Percentiles rank a stretch among this genome's conserved stretches.
Conservation (phyloP, 164 flowering plant genomes). For the Santalum album region DNA sequence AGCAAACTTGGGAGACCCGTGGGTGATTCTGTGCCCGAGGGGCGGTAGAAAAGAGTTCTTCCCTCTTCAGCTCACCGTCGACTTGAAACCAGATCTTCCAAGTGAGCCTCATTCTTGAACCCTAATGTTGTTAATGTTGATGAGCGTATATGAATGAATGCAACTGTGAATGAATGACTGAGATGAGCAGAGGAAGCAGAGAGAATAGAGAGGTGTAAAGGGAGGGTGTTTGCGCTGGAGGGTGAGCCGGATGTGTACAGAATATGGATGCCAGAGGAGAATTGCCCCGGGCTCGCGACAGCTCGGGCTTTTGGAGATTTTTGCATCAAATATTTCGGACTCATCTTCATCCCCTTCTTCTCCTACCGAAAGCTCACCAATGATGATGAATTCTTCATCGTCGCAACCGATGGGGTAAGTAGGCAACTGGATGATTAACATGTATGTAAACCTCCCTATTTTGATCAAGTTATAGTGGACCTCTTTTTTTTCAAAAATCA, state of each 20-base stretch:
- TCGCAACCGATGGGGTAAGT: slow-evolving; percentile 96
- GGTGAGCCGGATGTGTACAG: slow-evolving; percentile 61
- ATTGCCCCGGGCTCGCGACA: slow-evolving; percentile 86
- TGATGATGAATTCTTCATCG: slow-evolving; percentile 68
- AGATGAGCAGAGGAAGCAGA: slow-evolving; percentile 48
- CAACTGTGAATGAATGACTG: not conserved
- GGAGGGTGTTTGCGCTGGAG: slow-evolving; percentile 57
- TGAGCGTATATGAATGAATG: too few relatives aligned
- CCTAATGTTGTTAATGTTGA: too few relatives aligned
- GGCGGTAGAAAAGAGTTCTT: slow-evolving; percentile 33
- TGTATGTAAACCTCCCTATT: too few relatives aligned
- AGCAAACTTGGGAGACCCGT: slow-evolving; percentile 87
- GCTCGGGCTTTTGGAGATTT: slow-evolving; percentile 88
- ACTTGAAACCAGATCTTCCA: slow-evolving; percentile 65
- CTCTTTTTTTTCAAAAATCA: not conserved
- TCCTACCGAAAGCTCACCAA: slow-evolving; percentile 44
- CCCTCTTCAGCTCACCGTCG: slow-evolving; percentile 71
- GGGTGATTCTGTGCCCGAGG: slow-evolving; percentile 65
- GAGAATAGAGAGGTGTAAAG: slow-evolving; percentile 51
- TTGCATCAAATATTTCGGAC: slow-evolving; percentile 75
- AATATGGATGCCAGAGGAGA: slow-evolving; percentile 77
- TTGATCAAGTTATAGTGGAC: too few relatives aligned
- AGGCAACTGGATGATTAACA: not conserved
- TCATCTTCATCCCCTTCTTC: slow-evolving; percentile 59
- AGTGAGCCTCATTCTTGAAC: slow-evolving; percentile 20